Conservation (phyloP, 352 stramenopile genomes). For the Chrysophaeum taylorii region DNA sequence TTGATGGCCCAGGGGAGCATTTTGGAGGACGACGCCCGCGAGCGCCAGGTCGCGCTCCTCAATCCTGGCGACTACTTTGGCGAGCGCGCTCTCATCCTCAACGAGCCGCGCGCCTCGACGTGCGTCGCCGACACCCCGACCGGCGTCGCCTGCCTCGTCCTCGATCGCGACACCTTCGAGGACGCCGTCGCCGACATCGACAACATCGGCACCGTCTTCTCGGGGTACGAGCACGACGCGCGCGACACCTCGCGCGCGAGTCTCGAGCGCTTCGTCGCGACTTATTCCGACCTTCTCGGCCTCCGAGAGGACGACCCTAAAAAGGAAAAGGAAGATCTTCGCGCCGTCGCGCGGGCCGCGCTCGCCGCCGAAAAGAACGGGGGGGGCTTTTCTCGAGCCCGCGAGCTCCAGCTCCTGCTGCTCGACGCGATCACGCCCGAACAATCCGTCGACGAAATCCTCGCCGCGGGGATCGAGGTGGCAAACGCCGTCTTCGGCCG, state of each 20-base stretch:
- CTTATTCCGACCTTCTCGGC: neutral
- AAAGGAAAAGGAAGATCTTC: neutral
- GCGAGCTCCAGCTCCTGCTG: neutral
- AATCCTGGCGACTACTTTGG: slow-evolving; percentile 79
- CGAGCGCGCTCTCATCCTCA: slow-evolving; percentile 80
- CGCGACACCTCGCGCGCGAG: neutral
- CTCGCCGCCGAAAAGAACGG: neutral
- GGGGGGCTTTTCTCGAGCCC: neutral
- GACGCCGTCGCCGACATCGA: neutral
- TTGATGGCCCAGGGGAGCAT: too few species aligned
- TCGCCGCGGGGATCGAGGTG: neutral
- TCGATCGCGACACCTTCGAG: slow-evolving; percentile 67
- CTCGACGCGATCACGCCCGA: neutral
- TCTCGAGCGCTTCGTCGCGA: slow-evolving; percentile 1
- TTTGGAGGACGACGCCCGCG: too few species aligned
- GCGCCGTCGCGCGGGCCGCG: neutral
- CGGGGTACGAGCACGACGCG: slow-evolving; percentile 16
- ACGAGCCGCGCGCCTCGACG: slow-evolving; percentile 78
- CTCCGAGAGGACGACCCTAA: neutral
- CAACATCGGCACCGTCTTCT: neutral
- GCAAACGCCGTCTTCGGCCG: neutral
- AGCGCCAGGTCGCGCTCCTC: slow-evolving; percentile 69
- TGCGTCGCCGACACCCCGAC: slow-evolving; percentile 66
- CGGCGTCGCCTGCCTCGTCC: slow-evolving; percentile 59
- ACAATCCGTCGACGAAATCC: neutral